Percentiles rank a stretch among this genome's conserved stretches.
phyloP scores from a whole-genome alignment of 805 yeast genomes.

The Komagataella ulmi region DNA sequence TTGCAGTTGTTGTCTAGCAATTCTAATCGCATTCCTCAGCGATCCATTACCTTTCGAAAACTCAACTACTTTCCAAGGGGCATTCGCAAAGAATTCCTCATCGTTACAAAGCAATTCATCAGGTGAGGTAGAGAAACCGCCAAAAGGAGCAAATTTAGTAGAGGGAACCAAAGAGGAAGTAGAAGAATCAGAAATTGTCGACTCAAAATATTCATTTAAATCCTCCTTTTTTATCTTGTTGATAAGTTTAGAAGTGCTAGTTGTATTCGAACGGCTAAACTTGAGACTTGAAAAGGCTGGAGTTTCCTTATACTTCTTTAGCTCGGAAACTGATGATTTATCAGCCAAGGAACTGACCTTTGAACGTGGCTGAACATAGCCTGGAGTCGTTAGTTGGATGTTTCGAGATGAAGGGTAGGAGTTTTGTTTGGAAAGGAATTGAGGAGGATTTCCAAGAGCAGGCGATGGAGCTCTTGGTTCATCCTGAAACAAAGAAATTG shows the following conservation, averaged over 20 bases:
- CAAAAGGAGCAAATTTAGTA: slow-evolving; percentile 43
- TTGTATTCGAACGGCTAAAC: background rate
- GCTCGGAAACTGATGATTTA: background rate
- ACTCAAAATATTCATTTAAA: background rate
- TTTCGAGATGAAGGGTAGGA: background rate
- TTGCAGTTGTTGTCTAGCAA: slow-evolving; percentile 32
- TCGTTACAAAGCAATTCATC: slow-evolving; percentile 29
- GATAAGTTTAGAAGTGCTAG: background rate
- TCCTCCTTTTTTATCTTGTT: background rate
- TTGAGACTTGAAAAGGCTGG: background rate
- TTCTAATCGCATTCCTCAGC: slow-evolving; percentile 65
- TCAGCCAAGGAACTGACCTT: background rate
- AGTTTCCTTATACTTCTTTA: slow-evolving; percentile 1
- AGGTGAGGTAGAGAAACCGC: slow-evolving; percentile 55
- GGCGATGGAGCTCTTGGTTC: background rate
- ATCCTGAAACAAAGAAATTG: background rate
- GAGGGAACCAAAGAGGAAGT: slow-evolving; percentile 3
- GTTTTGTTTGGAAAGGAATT: background rate
- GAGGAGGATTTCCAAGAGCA: background rate
- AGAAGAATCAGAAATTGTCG: background rate
- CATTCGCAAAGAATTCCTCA: slow-evolving; percentile 34
- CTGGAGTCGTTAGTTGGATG: background rate
- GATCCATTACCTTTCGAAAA: slow-evolving; percentile 78
- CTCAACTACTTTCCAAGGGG: slow-evolving; percentile 67
- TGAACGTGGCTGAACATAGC: background rate